Conservation (phyloP, 1,139 yeast genomes). For the Pichia sp. region DNA sequence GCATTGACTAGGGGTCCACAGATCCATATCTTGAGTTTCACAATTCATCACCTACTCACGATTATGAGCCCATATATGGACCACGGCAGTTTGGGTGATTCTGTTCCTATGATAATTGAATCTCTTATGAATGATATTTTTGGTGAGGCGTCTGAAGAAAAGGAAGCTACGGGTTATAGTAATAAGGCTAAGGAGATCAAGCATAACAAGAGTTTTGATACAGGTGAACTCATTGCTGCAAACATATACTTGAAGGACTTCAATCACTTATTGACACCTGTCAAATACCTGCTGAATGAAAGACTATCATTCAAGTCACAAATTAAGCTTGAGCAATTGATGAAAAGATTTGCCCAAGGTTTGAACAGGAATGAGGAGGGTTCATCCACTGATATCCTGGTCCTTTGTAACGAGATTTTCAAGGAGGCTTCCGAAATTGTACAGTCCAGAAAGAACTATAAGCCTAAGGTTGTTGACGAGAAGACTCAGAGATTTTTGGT, state of each 20-base stretch:
- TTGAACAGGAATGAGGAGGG: conserved; percentile 64
- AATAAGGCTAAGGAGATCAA: conserved; percentile 89
- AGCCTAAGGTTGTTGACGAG: conserved; percentile 25
- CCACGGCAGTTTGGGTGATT: conserved; percentile 74
- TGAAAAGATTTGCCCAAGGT: conserved; percentile 73
- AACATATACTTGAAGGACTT: conserved; percentile 58
- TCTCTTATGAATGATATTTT: conserved; percentile 88
- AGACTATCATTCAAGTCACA: conserved; percentile 62
- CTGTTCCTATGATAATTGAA: conserved; percentile 53
- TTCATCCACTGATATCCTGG: conserved; percentile 50
- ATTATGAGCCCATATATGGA: conserved; percentile 39
- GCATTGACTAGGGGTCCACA: conserved; percentile 90
- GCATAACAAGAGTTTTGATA: conserved; percentile 80
- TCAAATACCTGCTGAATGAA: conserved; percentile 59
- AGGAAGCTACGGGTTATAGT: conserved; percentile 88
- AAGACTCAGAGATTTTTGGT: conserved; percentile 54
- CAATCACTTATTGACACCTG: conserved; percentile 58
- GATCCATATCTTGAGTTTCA: conserved; percentile 84
- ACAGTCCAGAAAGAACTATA: conserved; percentile 21
- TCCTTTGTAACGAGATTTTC: conserved; percentile 69
- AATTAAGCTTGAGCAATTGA: conserved; percentile 69
- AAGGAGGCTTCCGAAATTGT: conserved; percentile 41
- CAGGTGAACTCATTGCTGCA: conserved; percentile 70
- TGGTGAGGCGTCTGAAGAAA: conserved; percentile 90
- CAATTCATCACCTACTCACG: conserved; percentile 67